Percentiles rank a stretch among this genome's conserved stretches.
phyloP scores from a whole-genome alignment of 768 basidiomycete genomes.

The Thelephora aurantiotincta region DNA sequence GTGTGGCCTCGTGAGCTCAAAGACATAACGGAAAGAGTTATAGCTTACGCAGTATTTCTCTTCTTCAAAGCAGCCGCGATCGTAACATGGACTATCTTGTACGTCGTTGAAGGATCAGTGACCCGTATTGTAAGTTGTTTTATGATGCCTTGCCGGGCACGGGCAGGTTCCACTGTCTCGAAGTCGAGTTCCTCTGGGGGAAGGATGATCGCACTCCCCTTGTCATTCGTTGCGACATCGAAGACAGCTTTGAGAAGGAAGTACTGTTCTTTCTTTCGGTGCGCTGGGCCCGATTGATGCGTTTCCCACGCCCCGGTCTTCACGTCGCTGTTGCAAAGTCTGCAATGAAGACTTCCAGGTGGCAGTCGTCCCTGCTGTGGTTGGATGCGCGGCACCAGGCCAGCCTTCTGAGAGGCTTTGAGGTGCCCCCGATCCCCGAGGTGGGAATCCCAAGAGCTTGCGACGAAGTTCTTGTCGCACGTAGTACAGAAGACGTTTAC shows the following conservation, averaged over 20 bases:
- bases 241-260: slow-evolving; percentile 26
- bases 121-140: slow-evolving; percentile 7
- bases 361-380: slow-evolving; percentile 14
- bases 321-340: slow-evolving; percentile 16
- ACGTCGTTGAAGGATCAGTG: slow-evolving; percentile 3
- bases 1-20: background rate
- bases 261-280: slow-evolving; percentile 24
- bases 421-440: slow-evolving; percentile 11
- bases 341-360: slow-evolving; percentile 13
- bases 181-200: slow-evolving; percentile 29
- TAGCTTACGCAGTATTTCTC: slow-evolving; percentile 3
- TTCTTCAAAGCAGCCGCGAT: slow-evolving; percentile 1
- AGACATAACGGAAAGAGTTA: background rate
- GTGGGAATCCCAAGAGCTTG: slow-evolving; percentile 15
- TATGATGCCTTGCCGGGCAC: slow-evolving; percentile 12
- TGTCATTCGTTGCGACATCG: slow-evolving; percentile 41
- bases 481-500: slow-evolving; percentile 3
- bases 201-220: slow-evolving; percentile 31
- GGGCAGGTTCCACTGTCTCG: slow-evolving; percentile 29
- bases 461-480: slow-evolving; percentile 4
- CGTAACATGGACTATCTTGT: slow-evolving; percentile 6
- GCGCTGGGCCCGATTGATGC: slow-evolving; percentile 19
- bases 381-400: slow-evolving; percentile 14
- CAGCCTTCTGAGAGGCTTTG: slow-evolving; percentile 5
- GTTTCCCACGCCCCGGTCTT: slow-evolving; percentile 18